A percentile compares a stretch with the other conserved stretches of the same genome.
Evolutionary conservation across 2,329 filamentous ascomycete genomes (phyloP).

Genomic region (Clonostachys rosea): DNA sequence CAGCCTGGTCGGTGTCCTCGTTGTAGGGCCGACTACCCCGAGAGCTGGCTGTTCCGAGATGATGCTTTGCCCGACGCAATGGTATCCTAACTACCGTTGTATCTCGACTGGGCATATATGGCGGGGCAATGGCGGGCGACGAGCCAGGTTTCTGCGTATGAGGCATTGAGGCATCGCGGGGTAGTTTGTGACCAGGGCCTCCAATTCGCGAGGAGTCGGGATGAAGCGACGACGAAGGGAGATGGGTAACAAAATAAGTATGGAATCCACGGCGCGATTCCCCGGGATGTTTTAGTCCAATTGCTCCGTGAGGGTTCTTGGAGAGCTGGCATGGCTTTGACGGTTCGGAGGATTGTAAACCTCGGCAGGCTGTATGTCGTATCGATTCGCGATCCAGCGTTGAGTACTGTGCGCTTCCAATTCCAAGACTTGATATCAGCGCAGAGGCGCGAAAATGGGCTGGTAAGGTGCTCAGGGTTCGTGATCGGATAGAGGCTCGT

Average conservation of each 20-base stretch:
- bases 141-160: slow-evolving; percentile 55
- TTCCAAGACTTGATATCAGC: too few relatives aligned
- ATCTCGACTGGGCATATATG: slow-evolving; percentile 62
- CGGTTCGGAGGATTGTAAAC: too few relatives aligned
- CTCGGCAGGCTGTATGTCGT: too few relatives aligned
- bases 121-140: slow-evolving; percentile 53
- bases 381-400: too few relatives aligned
- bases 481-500: too few relatives aligned
- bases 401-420: too few relatives aligned
- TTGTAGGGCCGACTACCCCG: slow-evolving; percentile 85
- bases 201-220: slow-evolving; percentile 67
- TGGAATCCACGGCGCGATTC: slow-evolving; percentile 60
- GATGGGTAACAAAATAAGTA: slow-evolving; percentile 95
- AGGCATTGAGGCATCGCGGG: slow-evolving; percentile 77
- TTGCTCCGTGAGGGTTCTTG: too few relatives aligned
- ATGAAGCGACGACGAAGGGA: slow-evolving; percentile 88
- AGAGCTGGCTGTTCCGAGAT: slow-evolving; percentile 78
- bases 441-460: too few relatives aligned
- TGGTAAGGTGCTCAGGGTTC: too few relatives aligned
- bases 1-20: slow-evolving; percentile 91
- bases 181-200: slow-evolving; percentile 78
- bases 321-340: too few relatives aligned
- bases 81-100: slow-evolving; percentile 94
- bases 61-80: slow-evolving; percentile 88
- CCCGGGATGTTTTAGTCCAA: background rate